Base-by-base conservation (phyloP, 164 flowering plant genomes). In the Magnolia officinalis region DNA sequence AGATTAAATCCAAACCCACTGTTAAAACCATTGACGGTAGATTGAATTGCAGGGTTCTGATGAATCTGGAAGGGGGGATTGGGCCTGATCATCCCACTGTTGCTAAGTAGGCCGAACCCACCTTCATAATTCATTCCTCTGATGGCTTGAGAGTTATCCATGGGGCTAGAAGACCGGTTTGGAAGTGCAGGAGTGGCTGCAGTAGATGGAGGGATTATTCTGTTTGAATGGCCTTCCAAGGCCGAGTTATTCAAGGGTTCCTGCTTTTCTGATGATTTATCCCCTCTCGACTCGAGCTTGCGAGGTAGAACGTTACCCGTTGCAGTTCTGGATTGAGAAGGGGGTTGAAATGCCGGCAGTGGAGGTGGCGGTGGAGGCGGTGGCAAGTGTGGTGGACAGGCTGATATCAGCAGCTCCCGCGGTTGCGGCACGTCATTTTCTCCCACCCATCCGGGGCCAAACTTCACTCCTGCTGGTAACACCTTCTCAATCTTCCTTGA, bases 361-460 rank as follows among this genome's bases (percentile, higher is more conserved):
- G 74, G 16, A 50, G 78, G 37, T 63, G 74, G 66, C 45, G 72
- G 31, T 6, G 77, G 1, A 52, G 77, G 23, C 72, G 4, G 50
- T 71, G 63, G 50, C 59, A 16, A 63, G 21, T 50, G 77, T 16
- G 13, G 50, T 61, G 74, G 64, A 19, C 72, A 74, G 49, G 67
- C 8, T 69, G 74, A 37, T 11, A 11, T 19, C 26, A 50, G 67
- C 4, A 64, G 75, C 26, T 49, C 67, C 74, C 65, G 75, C 8
- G 14, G 9, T 49, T 11, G 70, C 29, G 76, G 81, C 7, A 37
- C 72, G 65, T 85, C 90, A 50, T 80, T 80, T 76, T 89, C 90
- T 63, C 86, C 90, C 21, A 89, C 85, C 92, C 90, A 88, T 63
- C 94, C 94, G 61, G 87, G 94, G 67, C 92, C 90, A 79, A 85